A percentile compares a stretch with the other conserved stretches of the same genome.
These are phyloP conservation scores for Eucalyptus melliodora DNA, from an alignment of 345 rosid genomes.

Conservation along the genomic window DNA sequence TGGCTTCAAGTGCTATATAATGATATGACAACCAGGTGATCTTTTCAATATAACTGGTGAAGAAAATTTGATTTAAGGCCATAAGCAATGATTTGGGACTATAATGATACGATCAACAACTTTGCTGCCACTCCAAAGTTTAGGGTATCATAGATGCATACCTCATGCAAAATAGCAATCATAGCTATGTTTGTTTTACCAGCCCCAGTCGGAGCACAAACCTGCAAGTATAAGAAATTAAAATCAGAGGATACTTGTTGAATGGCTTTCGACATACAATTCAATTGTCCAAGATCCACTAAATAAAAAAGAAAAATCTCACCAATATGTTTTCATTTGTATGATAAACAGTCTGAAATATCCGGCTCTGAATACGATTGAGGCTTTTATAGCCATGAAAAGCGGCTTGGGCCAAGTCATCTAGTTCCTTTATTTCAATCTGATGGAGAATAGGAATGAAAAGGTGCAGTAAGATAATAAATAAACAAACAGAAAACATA, in stretches of 20 bases:
- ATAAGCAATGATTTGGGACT: not conserved
- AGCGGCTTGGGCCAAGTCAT: constrained; percentile 95
- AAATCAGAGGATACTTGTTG: not conserved
- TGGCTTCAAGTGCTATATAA: not conserved
- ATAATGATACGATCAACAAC: not conserved
- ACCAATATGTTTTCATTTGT: constrained; percentile 95
- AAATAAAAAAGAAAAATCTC: constrained; percentile 6
- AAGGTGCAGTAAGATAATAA: not conserved
- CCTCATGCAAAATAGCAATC: constrained; percentile 94
- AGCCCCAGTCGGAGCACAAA: constrained; percentile 99
- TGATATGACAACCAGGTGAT: not conserved
- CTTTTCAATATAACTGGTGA: not conserved
- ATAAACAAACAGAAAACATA: not conserved
- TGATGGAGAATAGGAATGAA: constrained; percentile 10
- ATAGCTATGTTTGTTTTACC: constrained; percentile 98
- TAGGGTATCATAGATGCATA: constrained; percentile 2
- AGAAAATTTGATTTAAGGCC: not conserved
- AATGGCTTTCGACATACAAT: not conserved
- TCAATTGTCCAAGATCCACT: not conserved
- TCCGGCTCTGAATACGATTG: constrained; percentile 91
- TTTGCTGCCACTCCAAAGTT: not conserved
- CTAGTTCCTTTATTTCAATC: constrained; percentile 93
- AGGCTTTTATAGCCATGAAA: constrained; percentile 85
- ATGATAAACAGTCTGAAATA: constrained; percentile 79
- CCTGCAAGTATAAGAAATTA: constrained; percentile 28